Percentiles rank a stretch among this genome's conserved stretches.
Evolutionary conservation across 1,284 basidiomycete genomes (phyloP).

Genomic region (Puccinia coronata): DNA sequence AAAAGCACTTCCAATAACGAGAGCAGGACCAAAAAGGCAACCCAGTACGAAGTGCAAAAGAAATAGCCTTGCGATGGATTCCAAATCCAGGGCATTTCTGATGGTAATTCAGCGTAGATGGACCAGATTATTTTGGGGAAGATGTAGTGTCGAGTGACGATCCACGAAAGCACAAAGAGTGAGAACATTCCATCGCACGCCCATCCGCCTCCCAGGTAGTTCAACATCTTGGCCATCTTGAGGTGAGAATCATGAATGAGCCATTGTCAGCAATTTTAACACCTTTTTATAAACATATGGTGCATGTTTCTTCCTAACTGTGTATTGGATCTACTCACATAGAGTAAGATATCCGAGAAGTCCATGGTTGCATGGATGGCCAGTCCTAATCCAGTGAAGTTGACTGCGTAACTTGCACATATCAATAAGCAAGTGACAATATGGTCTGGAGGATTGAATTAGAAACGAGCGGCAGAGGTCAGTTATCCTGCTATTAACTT

Average conservation of each 20-base stretch:
- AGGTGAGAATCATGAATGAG: background rate
- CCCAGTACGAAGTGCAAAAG: background rate
- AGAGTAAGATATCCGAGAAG: slow-evolving; percentile 57
- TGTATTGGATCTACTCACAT: slow-evolving; percentile 46
- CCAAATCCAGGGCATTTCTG: slow-evolving; percentile 18
- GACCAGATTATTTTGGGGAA: slow-evolving; percentile 41
- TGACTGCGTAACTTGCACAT: slow-evolving; percentile 55
- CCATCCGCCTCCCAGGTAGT: slow-evolving; percentile 26
- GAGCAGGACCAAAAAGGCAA: slow-evolving; percentile 8
- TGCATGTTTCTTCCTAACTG: background rate
- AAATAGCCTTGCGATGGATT: slow-evolving; percentile 15
- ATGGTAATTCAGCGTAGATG: slow-evolving; percentile 29
- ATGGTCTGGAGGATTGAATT: slow-evolving; percentile 55
- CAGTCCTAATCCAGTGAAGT: slow-evolving; percentile 57
- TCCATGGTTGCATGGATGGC: slow-evolving; percentile 59
- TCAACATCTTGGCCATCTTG: slow-evolving; percentile 40
- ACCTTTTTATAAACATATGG: background rate
- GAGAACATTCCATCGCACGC: slow-evolving; percentile 21
- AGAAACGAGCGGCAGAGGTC: no score
- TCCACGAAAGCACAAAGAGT: slow-evolving; percentile 42
- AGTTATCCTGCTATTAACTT: no score
- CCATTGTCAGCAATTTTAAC: no score
- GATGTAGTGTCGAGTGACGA: slow-evolving; percentile 33
- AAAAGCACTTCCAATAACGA: slow-evolving; percentile 28
- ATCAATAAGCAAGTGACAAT: slow-evolving; percentile 57